Conservation (phyloP, 2,329 filamentous ascomycete genomes). For the Alternaria sp. region DNA sequence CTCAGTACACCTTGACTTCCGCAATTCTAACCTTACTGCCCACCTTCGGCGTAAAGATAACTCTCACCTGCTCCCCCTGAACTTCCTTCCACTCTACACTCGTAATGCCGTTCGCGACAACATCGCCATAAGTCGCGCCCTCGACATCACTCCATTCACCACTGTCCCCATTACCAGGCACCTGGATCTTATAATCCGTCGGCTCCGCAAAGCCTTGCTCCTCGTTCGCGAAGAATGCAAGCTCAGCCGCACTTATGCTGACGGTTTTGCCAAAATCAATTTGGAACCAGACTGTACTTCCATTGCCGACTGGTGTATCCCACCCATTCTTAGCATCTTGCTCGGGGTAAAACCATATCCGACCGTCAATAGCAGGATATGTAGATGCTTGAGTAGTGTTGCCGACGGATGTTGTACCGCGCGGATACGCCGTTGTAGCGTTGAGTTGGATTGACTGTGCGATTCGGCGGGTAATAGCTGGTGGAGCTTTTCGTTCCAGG, state of each 20-base stretch:
- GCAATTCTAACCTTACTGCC: constrained; percentile 48
- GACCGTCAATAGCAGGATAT: constrained; percentile 52
- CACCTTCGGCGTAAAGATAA: constrained; percentile 45
- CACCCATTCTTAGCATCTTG: constrained; percentile 52
- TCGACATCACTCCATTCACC: constrained; percentile 42
- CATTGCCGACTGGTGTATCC: constrained; percentile 43
- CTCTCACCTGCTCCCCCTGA: constrained; percentile 38
- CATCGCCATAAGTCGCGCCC: constrained; percentile 25
- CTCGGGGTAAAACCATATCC: constrained; percentile 52
- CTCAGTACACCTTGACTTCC: constrained; percentile 51
- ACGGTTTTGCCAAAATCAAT: constrained; percentile 50
- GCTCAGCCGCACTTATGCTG: constrained; percentile 42
- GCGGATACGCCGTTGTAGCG: constrained; percentile 39
- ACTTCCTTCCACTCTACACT: constrained; percentile 40
- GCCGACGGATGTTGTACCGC: constrained; percentile 43
- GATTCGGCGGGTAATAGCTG: constrained; percentile 41
- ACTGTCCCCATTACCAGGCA: constrained; percentile 17
- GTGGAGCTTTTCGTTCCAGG: constrained; percentile 30
- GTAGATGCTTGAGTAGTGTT: constrained; percentile 35
- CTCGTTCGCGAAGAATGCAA: constrained; percentile 50
- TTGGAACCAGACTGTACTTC: constrained; percentile 48
- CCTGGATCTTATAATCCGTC: constrained; percentile 41
- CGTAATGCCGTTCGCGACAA: constrained; percentile 52
- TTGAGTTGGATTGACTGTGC: constrained; percentile 52
- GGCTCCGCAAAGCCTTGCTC: constrained; percentile 43